Evolutionary conservation across 73 alveolate species (phyloP), one percentile per base, ranked within the genome.

Genomic region (Paramecium sexaurelia): DNA sequence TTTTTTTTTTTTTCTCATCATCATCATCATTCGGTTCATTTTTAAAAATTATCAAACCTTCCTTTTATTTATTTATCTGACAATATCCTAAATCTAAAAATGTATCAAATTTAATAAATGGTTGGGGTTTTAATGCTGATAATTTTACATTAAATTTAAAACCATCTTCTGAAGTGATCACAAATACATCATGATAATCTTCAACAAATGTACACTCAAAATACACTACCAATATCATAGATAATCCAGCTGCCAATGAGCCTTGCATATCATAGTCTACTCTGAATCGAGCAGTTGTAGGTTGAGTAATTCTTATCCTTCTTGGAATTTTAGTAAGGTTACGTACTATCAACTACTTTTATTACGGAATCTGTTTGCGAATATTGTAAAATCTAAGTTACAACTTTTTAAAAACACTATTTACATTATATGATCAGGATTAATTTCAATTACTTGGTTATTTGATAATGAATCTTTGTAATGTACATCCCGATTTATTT

Each of bases 181-280:
- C 97, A 67, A 98, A 87, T 13, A 94, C 94, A 94, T 98, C 99
- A 66, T 96, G 98, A 94, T 96, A 98, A 84, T 98, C 99, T 15
- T 98, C 99, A 67, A 95, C 97, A 29, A 73, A 92, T 73, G 97
- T 98, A 26, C 99, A 92, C 93, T 98, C 99, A 89, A 98, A 98
- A 55, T 97, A 94, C 45, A 98, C 99, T 41, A 97, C 90, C 91
- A 98, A 92, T 87, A 96, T 98, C 92, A 97, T 95, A 57, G 98
- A 96, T 66, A 97, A 96, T 6, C 99, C 99, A 1, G 99, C 99
- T 6, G 98, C 99, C 6, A 98, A 94, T 55, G 97, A 94, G 7
- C 98, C 99, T 26, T 92, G 55, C 95, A 87, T 94, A 22, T 96
- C 98, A 89, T 94, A 94, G 86, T 96, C 99, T 26, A 92, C 94